phyloP scores from a whole-genome alignment of 2,329 filamentous ascomycete species.

The Arthrobotrys musiformis region DNA sequence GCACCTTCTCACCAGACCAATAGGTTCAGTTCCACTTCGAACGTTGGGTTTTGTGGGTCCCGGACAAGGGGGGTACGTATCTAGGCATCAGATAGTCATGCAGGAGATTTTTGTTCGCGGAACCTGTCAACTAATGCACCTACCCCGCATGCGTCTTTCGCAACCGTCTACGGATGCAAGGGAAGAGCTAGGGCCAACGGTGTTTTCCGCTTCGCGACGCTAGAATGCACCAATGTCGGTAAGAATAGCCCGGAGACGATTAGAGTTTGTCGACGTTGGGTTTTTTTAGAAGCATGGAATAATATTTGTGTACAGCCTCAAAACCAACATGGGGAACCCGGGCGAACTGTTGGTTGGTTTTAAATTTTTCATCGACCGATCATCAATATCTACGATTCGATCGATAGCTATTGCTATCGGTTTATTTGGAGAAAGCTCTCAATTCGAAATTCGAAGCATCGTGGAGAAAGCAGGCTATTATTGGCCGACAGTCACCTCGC shows the following conservation, averaged over 20 bases:
- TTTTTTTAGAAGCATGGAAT: slow-evolving; percentile 6
- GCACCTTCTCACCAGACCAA: slow-evolving; percentile 11
- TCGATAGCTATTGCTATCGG: not conserved
- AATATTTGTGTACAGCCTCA: slow-evolving; percentile 30
- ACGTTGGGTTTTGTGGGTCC: not conserved
- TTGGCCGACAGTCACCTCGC: not conserved
- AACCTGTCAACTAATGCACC: slow-evolving; percentile 14
- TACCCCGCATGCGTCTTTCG: slow-evolving; percentile 31
- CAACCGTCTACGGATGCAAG: slow-evolving; percentile 9
- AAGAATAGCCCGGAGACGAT: slow-evolving; percentile 4
- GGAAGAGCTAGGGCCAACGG: not conserved
- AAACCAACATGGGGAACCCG: slow-evolving; percentile 9
- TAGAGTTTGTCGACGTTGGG: not conserved
- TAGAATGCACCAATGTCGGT: not conserved
- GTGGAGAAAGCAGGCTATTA: not conserved
- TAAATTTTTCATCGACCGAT: not conserved
- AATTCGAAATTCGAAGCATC: not conserved
- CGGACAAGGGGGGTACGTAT: not conserved
- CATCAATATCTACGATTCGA: not conserved
- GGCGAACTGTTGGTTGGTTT: not conserved
- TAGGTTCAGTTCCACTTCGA: slow-evolving; percentile 26
- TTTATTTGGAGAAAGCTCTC: not conserved
- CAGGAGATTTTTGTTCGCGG: slow-evolving; percentile 5
- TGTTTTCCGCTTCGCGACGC: slow-evolving; percentile 5
- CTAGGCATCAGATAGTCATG: slow-evolving; percentile 17